phyloP scores from a whole-genome alignment of 805 yeast genomes.

The Saccharomycopsis capsularis region DNA sequence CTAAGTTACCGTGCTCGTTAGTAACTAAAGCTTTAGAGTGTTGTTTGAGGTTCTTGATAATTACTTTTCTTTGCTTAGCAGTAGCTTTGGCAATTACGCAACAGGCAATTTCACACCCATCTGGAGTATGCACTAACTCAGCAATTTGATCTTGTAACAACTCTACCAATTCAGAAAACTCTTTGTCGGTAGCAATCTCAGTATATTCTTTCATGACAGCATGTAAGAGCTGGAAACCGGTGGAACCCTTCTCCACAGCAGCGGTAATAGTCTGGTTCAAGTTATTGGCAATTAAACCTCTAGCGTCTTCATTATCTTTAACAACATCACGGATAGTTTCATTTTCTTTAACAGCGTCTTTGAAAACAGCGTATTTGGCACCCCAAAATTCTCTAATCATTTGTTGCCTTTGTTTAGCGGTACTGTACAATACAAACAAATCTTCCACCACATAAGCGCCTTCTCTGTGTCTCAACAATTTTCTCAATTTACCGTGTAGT shows the following conservation, averaged over 20 bases:
- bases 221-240: constrained; percentile 92
- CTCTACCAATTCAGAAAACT: constrained; percentile 76
- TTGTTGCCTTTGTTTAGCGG: constrained; percentile 76
- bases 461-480: constrained; percentile 92
- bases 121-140: constrained; percentile 90
- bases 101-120: constrained; percentile 89
- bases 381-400: constrained; percentile 98
- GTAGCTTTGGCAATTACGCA: constrained; percentile 70
- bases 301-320: constrained; percentile 65
- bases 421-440: constrained; percentile 75
- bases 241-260: constrained; percentile 90
- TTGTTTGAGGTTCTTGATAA: constrained; percentile 63
- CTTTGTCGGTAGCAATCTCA: constrained; percentile 60
- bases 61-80: constrained; percentile 85
- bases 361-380: constrained; percentile 85
- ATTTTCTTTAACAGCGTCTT: constrained; percentile 59
- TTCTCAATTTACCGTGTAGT: constrained; percentile 84
- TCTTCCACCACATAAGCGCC: constrained; percentile 98
- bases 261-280: constrained; percentile 78
- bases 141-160: constrained; percentile 82
- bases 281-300: constrained; percentile 66
- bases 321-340: constrained; percentile 61
- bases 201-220: constrained; percentile 92
- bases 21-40: constrained; percentile 71
- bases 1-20: constrained; percentile 82